Percentiles rank a stretch among this genome's conserved stretches.
Evolutionary conservation across 2,329 filamentous ascomycete species (phyloP).

Genomic region (Sclerotinia sclerotiorum): DNA sequence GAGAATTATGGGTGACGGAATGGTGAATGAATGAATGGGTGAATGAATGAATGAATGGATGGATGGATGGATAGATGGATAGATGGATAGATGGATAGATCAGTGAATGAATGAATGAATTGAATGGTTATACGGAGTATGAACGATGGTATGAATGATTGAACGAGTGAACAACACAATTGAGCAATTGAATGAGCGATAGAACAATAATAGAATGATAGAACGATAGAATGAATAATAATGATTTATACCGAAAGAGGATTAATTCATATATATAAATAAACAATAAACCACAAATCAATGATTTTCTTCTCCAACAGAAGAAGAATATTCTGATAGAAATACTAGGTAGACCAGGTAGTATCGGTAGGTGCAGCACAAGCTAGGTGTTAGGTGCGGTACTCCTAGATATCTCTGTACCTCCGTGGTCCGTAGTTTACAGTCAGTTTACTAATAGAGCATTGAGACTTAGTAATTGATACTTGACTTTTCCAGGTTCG

Average conservation of each 20-base stretch:
- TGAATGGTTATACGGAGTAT: not conserved
- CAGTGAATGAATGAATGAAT: not conserved
- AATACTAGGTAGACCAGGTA: no score
- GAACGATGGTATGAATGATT: no score
- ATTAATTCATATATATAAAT: not conserved
- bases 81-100: not conserved
- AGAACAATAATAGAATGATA: not conserved
- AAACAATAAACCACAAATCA: not conserved
- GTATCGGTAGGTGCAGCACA: no score
- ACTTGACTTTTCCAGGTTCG: not conserved
- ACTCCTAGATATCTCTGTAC: no score
- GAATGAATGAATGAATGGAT: not conserved
- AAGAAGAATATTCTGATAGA: no score
- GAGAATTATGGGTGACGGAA: not conserved
- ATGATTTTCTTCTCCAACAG: not conserved
- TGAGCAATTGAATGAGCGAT: not conserved
- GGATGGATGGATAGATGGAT: not conserved
- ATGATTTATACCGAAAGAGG: no score
- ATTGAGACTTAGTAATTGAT: not conserved
- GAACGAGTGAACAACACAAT: no score
- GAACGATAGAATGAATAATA: no score
- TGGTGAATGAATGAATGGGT: not conserved
- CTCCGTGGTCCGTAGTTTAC: no score
- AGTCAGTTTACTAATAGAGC: no score
- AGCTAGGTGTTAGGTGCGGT: no score